Base-by-base conservation (phyloP, 2,329 filamentous ascomycete species). In the Nothophoma quercina region DNA sequence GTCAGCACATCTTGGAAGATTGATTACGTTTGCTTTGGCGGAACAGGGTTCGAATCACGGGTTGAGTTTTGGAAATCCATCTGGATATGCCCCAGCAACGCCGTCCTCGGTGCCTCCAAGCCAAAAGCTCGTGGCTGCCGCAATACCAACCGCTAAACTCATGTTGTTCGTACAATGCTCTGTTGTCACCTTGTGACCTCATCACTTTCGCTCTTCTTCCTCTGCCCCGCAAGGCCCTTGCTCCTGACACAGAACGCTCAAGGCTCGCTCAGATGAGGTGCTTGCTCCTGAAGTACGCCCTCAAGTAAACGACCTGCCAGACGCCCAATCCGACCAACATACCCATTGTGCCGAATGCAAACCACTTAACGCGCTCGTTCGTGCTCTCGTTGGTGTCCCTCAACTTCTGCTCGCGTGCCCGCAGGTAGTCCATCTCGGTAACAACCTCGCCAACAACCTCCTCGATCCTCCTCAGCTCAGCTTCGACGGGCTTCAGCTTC, bases 361-460 rank as follows among this genome's bases (percentile, higher is more conserved):
- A 99, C 92, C 91, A 98, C 83, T 98, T 99, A 70, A 99, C 95
- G 54, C 95, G 86, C 79, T 90, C 95, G 79, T 99, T 99, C 63
- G 95, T 99, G 83, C 93, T 98, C 88, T 99, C 95, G 78, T 99
- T 99, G 65, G 95, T 99, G 79, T 99, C 93, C 75, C 95, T 85
- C 67, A 99, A 84, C 82, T 91, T 96, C 85, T 96, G 92, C 83
- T 99, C 95, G 67, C 95, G 86, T 30, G 77, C 69, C 62, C 95
- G 86, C 67, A 99, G 85, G 79, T 98, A 99, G 62, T 98, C 93
- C 93, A 99, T 96, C 83, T 98, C 93, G 59, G 78, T 78, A 40
- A 97, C 93, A 60, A 98, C 87, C 79, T 98, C 93, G 62, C 82
- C 83, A 30, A 96, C 89, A 72, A 93, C 84, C 79, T 97, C 95